Evolutionary conservation across 345 rosid species (phyloP).

Genomic region (Geranium brycei): DNA sequence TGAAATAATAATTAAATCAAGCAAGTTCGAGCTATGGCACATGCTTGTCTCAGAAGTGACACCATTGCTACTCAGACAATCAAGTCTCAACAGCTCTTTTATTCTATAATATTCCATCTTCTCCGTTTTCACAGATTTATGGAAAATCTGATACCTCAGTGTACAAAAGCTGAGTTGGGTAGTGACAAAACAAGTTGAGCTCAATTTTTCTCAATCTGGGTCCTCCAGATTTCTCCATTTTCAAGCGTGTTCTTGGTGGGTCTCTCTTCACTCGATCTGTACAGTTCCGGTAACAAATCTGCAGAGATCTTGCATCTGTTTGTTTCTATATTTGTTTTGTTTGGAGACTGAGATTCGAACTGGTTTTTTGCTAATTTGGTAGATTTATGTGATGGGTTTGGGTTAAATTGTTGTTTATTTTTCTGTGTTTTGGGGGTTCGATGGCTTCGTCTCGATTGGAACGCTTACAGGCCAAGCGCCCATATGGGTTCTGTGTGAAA

Average conservation of each 20-base stretch:
- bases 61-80: not conserved
- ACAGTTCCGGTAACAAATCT: not conserved
- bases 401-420: not conserved
- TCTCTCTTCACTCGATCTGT: not conserved
- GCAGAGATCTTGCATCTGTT: not conserved
- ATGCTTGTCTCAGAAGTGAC: not conserved
- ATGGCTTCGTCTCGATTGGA: constrained; percentile 56
- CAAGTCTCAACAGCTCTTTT: not conserved
- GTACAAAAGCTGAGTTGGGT: not conserved
- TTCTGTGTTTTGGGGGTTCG: constrained; percentile 2
- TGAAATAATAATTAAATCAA: no score
- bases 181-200: not conserved
- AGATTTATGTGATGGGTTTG: not conserved
- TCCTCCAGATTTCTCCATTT: not conserved
- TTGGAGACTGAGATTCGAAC: not conserved
- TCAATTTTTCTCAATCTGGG: not conserved
- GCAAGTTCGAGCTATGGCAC: no score
- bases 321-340: no score
- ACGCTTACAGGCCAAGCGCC: constrained; percentile 58
- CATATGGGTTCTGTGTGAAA: constrained; percentile 58
- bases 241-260: not conserved
- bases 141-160: not conserved
- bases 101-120: not conserved
- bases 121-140: not conserved
- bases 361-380: not conserved